These are phyloP conservation scores for Metarhizium album DNA, from an alignment of 2,329 filamentous ascomycete species.

Conservation along the genomic window DNA sequence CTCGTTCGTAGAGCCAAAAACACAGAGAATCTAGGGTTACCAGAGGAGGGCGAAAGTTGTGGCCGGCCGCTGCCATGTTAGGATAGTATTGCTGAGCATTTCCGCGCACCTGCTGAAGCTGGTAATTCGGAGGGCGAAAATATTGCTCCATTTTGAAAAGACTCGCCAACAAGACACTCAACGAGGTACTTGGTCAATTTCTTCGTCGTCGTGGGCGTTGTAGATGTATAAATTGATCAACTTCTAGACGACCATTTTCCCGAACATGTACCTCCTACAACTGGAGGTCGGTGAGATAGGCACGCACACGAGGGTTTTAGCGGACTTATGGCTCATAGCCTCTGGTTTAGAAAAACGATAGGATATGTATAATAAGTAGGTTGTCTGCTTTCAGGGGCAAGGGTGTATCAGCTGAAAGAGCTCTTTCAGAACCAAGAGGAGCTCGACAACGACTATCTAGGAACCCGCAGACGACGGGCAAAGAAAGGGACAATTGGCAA, in stretches of 20 bases:
- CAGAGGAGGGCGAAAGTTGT: background rate
- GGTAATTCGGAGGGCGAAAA: background rate
- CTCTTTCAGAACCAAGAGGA: background rate
- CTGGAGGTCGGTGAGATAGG: no score
- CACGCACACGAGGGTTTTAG: no score
- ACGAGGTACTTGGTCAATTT: no score
- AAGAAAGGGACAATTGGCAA: background rate
- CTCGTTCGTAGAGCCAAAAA: background rate
- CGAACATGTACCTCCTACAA: no score
- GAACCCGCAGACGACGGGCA: background rate
- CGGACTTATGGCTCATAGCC: no score
- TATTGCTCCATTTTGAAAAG: background rate
- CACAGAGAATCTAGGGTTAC: background rate
- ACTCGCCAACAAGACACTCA: background rate
- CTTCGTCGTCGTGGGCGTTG: no score
- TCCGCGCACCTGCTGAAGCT: background rate
- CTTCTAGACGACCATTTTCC: no score
- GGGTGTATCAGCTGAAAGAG: background rate
- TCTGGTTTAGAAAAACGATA: no score
- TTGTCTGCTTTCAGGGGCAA: background rate
- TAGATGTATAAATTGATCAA: no score
- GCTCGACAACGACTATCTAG: background rate
- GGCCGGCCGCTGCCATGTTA: background rate
- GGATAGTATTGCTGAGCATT: background rate
- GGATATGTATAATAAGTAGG: background rate